Conservation (phyloP, 1,284 basidiomycete species). For the Microbotryomycetes sp. region DNA sequence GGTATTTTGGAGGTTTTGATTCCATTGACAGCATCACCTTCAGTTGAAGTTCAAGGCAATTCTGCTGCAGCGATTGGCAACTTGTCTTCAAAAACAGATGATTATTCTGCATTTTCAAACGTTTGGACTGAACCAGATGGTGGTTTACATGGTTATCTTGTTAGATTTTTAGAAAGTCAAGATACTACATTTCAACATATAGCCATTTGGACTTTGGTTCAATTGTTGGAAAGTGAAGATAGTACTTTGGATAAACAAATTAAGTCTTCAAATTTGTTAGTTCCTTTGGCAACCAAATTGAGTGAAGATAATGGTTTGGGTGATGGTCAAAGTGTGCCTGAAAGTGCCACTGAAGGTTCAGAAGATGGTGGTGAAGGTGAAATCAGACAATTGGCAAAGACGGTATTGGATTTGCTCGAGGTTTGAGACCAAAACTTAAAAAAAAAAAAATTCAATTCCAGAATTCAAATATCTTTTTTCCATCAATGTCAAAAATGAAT, state of each 20-base stretch:
- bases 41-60: slow-evolving; percentile 98
- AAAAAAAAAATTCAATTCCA: neutral
- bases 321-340: slow-evolving; percentile 20
- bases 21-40: slow-evolving; percentile 89
- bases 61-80: slow-evolving; percentile 97
- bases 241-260: slow-evolving; percentile 84
- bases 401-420: slow-evolving; percentile 79
- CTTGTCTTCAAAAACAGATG: slow-evolving; percentile 92
- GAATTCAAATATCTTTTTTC: neutral
- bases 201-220: slow-evolving; percentile 98
- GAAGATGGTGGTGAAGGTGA: slow-evolving; percentile 67
- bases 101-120: slow-evolving; percentile 95
- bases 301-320: slow-evolving; percentile 1
- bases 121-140: slow-evolving; percentile 98
- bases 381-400: slow-evolving; percentile 73
- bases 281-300: slow-evolving; percentile 76
- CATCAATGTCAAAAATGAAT: neutral
- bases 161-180: slow-evolving; percentile 84
- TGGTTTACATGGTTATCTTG: slow-evolving; percentile 90
- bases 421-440: slow-evolving; percentile 6
- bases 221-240: slow-evolving; percentile 75
- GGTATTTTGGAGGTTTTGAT: slow-evolving; percentile 97
- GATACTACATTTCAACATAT: slow-evolving; percentile 99
- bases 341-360: slow-evolving; percentile 45
- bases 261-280: slow-evolving; percentile 68